These are phyloP conservation scores for Pseudogymnoascus sp. DNA, from an alignment of 2,329 filamentous ascomycete genomes.

Conservation along the genomic window DNA sequence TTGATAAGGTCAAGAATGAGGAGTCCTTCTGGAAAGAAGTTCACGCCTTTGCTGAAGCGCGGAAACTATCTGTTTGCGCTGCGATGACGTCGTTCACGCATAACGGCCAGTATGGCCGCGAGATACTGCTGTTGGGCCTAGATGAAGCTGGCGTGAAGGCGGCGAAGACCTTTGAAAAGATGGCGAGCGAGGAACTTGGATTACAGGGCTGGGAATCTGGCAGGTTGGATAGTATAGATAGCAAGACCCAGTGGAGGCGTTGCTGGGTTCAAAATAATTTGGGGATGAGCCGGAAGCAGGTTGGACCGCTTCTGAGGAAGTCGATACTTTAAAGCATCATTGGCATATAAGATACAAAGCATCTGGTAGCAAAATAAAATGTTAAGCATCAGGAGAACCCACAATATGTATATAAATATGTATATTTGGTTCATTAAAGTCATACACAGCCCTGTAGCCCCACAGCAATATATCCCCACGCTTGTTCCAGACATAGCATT, in stretches of 20 bases:
- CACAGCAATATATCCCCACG: not conserved
- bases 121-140: constrained; percentile 62
- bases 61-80: constrained; percentile 53
- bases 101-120: constrained; percentile 52
- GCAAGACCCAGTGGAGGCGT: constrained; percentile 42
- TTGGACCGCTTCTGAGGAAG: constrained; percentile 60
- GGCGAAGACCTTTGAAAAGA: constrained; percentile 48
- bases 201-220: constrained; percentile 51
- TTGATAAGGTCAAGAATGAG: constrained; percentile 44
- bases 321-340: constrained; percentile 32
- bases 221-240: constrained; percentile 38
- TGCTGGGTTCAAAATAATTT: constrained; percentile 63
- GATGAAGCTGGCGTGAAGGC: constrained; percentile 44
- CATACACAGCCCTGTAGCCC: not conserved
- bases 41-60: constrained; percentile 48
- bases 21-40: constrained; percentile 45
- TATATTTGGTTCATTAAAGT: not conserved
- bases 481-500: not conserved
- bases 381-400: too few relatives aligned
- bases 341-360: not conserved
- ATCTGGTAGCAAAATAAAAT: not conserved
- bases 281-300: constrained; percentile 59
- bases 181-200: constrained; percentile 43
- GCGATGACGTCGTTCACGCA: constrained; percentile 63
- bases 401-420: not conserved